Percentiles rank a stretch among this genome's conserved stretches.
phyloP scores from a whole-genome alignment of 106 monocot genomes.

The Apostasia shenzhenica region DNA sequence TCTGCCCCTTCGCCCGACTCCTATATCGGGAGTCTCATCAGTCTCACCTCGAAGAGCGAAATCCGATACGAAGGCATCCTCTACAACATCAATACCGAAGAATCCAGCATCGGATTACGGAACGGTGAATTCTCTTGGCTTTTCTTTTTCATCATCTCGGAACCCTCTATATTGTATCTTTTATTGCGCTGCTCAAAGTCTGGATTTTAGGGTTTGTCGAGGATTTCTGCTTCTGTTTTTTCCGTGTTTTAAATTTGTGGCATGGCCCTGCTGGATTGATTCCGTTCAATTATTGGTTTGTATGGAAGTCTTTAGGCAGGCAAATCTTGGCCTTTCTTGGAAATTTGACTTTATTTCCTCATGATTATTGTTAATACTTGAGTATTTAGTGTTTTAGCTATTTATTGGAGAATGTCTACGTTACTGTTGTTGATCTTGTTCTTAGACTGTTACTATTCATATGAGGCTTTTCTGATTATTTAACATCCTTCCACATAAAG shows the following conservation, averaged over 20 bases:
- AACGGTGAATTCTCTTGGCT: conserved; percentile 39
- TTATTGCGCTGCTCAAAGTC: not conserved
- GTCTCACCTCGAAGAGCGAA: conserved; percentile 89
- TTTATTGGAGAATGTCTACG: too few species aligned
- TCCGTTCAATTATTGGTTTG: not conserved
- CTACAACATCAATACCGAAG: conserved; percentile 86
- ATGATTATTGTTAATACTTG: too few species aligned
- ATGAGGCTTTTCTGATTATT: too few species aligned
- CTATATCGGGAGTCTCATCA: conserved; percentile 83
- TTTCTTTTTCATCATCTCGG: not conserved
- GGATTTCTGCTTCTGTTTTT: not conserved
- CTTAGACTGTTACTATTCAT: too few species aligned
- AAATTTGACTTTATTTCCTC: too few species aligned
- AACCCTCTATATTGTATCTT: not conserved
- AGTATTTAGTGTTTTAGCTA: too few species aligned
- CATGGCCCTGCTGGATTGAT: not conserved
- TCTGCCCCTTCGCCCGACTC: conserved; percentile 20
- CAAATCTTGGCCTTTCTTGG: too few species aligned
- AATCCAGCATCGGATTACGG: conserved; percentile 86
- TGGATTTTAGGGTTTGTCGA: not conserved
- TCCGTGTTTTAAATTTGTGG: too few species aligned
- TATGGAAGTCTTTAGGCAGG: not conserved
- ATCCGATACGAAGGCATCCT: conserved; percentile 80
- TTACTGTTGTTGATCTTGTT: too few species aligned
- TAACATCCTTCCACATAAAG: too few species aligned